phyloP scores from a whole-genome alignment of 2,329 filamentous ascomycete species.

The Xylaria sp. region DNA sequence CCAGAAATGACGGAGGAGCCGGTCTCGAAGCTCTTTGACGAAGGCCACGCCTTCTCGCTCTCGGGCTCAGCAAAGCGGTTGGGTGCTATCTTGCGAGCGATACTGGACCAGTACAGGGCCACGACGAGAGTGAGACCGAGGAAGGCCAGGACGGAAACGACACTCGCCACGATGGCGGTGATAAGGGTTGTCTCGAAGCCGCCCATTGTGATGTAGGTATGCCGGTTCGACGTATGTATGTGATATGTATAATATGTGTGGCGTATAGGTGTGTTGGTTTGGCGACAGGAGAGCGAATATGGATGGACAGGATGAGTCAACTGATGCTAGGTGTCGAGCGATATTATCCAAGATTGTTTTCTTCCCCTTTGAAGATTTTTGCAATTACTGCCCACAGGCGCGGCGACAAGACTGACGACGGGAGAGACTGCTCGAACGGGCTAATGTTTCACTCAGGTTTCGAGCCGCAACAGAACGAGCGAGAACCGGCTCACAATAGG shows the following conservation, averaged over 20 bases:
- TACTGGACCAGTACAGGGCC: conserved; percentile 27
- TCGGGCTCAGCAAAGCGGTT: conserved; percentile 28
- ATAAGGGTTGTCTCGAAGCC: conserved; percentile 20
- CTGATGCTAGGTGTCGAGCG: background rate
- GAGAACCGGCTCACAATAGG: conserved; percentile 16
- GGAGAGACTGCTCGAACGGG: background rate
- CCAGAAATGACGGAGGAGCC: conserved; percentile 6
- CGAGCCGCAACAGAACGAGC: background rate
- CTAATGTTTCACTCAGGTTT: background rate
- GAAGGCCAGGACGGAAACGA: conserved; percentile 24
- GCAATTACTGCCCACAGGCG: background rate
- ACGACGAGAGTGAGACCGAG: conserved; percentile 24
- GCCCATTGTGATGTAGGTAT: conserved; percentile 14
- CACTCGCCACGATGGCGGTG: conserved; percentile 26
- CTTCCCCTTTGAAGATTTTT: background rate
- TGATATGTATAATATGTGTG: background rate
- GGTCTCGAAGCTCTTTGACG: conserved; percentile 9
- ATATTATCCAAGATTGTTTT: background rate
- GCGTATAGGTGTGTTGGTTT: background rate
- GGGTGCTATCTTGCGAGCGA: conserved; percentile 26
- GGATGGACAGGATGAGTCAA: background rate
- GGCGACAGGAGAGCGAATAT: background rate
- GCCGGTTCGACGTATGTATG: background rate
- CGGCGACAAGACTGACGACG: background rate
- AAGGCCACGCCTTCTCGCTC: conserved; percentile 30